Conservation (phyloP, 495 filamentous ascomycete genomes). For the Glutinoglossum americanum region DNA sequence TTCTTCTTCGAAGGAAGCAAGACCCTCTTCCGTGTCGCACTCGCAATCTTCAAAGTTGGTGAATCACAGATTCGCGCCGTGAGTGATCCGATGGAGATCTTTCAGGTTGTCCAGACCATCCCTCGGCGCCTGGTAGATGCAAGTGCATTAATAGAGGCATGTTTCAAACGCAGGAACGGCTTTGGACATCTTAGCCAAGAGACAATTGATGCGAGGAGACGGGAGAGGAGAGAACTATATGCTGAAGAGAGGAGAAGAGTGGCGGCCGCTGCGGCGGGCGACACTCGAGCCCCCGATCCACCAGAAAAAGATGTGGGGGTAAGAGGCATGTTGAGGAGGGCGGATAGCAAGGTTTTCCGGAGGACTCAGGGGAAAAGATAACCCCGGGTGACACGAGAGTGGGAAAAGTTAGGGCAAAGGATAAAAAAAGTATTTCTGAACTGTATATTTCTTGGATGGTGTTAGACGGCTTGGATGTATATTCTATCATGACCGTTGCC, state of each 20-base stretch:
- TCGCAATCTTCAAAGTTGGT: slow-evolving; percentile 82
- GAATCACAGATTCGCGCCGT: slow-evolving; percentile 63
- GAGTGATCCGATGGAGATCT: slow-evolving; percentile 83
- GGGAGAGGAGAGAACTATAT: slow-evolving; percentile 31
- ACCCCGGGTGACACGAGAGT: background rate
- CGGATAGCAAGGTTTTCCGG: background rate
- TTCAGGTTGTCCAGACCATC: slow-evolving; percentile 82
- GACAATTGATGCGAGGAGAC: slow-evolving; percentile 35
- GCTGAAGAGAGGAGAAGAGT: slow-evolving; percentile 14
- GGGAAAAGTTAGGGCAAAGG: background rate
- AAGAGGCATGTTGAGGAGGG: background rate
- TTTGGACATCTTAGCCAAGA: slow-evolving; percentile 62
- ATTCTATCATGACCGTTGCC: background rate
- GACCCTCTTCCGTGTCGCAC: slow-evolving; percentile 81
- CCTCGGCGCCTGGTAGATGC: slow-evolving; percentile 64
- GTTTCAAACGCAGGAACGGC: slow-evolving; percentile 57
- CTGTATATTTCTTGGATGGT: background rate
- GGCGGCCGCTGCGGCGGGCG: background rate
- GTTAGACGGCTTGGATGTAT: background rate
- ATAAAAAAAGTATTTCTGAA: no score
- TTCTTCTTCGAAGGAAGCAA: slow-evolving; percentile 93
- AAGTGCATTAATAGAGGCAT: slow-evolving; percentile 58
- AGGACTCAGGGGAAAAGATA: background rate
- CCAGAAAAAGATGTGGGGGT: background rate
- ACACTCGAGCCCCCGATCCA: background rate